Base-by-base conservation (phyloP, 1,284 basidiomycete species). In the Moniliophthora roreri region DNA sequence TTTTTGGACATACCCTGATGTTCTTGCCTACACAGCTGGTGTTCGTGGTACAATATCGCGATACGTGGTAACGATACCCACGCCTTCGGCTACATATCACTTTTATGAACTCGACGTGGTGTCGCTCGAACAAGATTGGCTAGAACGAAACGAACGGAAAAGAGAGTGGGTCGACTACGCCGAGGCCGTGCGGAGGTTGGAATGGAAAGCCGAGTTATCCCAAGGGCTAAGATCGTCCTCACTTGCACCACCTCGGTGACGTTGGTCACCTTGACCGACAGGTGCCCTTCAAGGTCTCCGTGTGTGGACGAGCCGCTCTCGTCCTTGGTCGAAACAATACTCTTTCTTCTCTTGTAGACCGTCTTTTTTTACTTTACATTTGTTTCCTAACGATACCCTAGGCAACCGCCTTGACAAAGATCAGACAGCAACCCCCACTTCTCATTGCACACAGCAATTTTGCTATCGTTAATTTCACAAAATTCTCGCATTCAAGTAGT, bases 121-220 rank as follows among this genome's bases (percentile, higher is more conserved):
- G 20, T 73, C 72, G 48, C 79, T 91, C 52, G 89, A 91, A 59
- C 74, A 80, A 58, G 83, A 87, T 55, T 92, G 89, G 89, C 74
- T 89, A 57, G 89, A 92, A 67, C 74, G 79, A 62, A 76, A 82
- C 59, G 89, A 92, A 72, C 81, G 89, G 56, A 75, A 75, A 66
- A 74, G 89, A 63, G 89, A 92, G 72, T 91, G 89, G 89, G 89
- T 92, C 62, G 89, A 91, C 69, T 91, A 85, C 62, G 79, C 83
- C 49, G 90, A 91, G 72, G 89, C 90, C 16, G 71, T 83, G 59
- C 71, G 76, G 62, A 75, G 90, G 60, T 66, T 92, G 45, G 78
- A 83, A 56, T 92, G 90, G 90, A 92, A 92, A 66, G 71, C 78
- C 10, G 90, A 92, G 72, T 78, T 92, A 49, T 81, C 81, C 16